Conservation (phyloP, 2,329 filamentous ascomycete genomes). For the Xylariaceae sp. region DNA sequence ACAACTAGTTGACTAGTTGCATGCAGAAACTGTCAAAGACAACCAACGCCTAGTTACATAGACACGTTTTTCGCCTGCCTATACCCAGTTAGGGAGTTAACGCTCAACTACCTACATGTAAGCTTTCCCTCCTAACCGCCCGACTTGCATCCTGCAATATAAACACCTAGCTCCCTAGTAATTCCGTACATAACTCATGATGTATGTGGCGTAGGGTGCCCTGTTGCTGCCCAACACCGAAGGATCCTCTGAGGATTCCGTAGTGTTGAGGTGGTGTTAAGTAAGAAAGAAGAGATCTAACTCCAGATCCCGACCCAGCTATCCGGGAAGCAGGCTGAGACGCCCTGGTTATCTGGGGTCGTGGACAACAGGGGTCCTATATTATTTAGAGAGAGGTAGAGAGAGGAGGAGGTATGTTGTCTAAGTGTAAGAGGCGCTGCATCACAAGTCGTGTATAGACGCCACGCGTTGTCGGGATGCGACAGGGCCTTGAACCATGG, state of each 20-base stretch:
- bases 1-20: too few relatives aligned
- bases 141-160: neutral
- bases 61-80: too few relatives aligned
- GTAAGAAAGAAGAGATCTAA: neutral
- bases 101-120: neutral
- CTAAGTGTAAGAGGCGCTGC: too few relatives aligned
- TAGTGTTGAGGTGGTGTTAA: too few relatives aligned
- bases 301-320: conserved; percentile 12
- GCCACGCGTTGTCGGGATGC: too few relatives aligned
- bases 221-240: conserved; percentile 21
- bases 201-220: conserved; percentile 2
- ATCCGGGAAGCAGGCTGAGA: conserved; percentile 19
- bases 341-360: conserved; percentile 15
- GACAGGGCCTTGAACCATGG: too few relatives aligned
- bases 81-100: neutral
- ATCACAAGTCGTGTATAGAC: too few relatives aligned
- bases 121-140: neutral
- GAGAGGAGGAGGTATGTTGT: too few relatives aligned
- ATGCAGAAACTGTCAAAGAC: too few relatives aligned
- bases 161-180: neutral
- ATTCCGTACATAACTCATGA: neutral
- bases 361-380: conserved; percentile 10
- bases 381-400: too few relatives aligned
- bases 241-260: too few relatives aligned
- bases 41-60: too few relatives aligned